Base-by-base conservation (phyloP, 345 rosid species). In the Durio zibethinus region DNA sequence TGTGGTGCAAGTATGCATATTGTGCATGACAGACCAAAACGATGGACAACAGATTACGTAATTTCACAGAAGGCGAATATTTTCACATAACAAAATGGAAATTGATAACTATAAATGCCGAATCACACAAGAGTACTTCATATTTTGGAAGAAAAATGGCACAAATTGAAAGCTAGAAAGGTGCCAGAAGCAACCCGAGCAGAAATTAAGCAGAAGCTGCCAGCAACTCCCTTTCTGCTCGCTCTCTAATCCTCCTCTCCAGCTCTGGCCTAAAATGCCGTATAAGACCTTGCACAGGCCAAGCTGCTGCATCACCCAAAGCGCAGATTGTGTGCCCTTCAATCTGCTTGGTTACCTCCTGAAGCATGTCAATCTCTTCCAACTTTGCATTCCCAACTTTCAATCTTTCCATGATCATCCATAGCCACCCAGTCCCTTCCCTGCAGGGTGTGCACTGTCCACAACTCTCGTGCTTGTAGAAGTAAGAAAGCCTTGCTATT, bases 281-380 rank as follows among this genome's bases (percentile, higher is more conserved):
- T 50, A 93, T 96, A 54, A 96, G 92, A 83, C 99, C 99, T 80
- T 96, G 98, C 74, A 93, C 99, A 43, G 97, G 99, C 99, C 99
- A 96, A 73, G 99, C 99, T 61, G 98, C 98, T 45, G 99, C 99
- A 89, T 96, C 99, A 80, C 99, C 99, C 80, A 93, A 80, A 14
- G 99, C 99, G 79, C 99, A 91, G 69, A 93, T 93, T n/a, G 99
- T 96, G 82, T 96, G 97, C 73, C 99, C 99, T 85, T 96, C 98
- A 64, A 96, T 96, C 87, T 96, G 98, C 73, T 93, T 93, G 68
- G 99, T 96, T 77, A 96, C 90, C 87, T 96, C 99, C 78, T 93
- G 99, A 75, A 96, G 92, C 98, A 96, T 93, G 84, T 95, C 99
- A 73, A 95, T 93, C 88, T 93, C 99, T 86, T 95, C 99, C 84